Base-by-base conservation (phyloP, 208 protist species). In the Acanthamoeba culbertsoni region DNA sequence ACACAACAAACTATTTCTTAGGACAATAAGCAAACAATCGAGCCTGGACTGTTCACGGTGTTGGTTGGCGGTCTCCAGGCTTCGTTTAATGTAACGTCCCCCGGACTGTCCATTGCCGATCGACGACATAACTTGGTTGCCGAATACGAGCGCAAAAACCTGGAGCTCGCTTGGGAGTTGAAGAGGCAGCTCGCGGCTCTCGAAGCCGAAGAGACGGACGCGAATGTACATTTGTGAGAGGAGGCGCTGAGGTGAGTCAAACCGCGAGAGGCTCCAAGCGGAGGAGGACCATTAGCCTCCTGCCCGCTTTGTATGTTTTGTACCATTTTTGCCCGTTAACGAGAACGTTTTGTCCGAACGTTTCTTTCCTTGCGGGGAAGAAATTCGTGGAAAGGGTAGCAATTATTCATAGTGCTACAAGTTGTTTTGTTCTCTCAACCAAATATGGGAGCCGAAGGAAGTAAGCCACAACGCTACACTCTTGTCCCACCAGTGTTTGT, bases 131-230 rank as follows among this genome's bases (percentile, higher is more conserved):
- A 55, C 42, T 43, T 82, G 4, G 18, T 82, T 28, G 71, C 6
- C 71, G 71, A 82, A 43, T 53, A 82, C 45, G 71, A 82, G 42
- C 71, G 71, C 45, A 82, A 82, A 43, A 82, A 82, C 42, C 71
- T 18, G 12, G 71, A 12, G 37, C 71, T 82, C 10, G 37, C n/a
- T 43, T 18, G n/a, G n/a, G 71, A 82, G 71, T 31, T 82, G n/a
- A 82, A 82, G 71, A 2, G 23, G 10, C 71, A 53, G 71, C 28
- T 82, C 71, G 43, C 4, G 4, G 37, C 71, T 31, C 71, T 82
- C 37, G 71, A 82, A n/a, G 42, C 1, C 71, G 71, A 82, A 3
- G 62, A 71, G 2, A 37, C 1, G 42, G 71, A 82, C n/a, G 62
- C 35, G 2, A 37, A 26, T 73, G 63, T 73, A 73, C 63, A 73